Percentiles rank a stretch among this genome's conserved stretches.
These are phyloP conservation scores for Corchorus capsularis DNA, from an alignment of 345 rosid species.

Conservation along the genomic window DNA sequence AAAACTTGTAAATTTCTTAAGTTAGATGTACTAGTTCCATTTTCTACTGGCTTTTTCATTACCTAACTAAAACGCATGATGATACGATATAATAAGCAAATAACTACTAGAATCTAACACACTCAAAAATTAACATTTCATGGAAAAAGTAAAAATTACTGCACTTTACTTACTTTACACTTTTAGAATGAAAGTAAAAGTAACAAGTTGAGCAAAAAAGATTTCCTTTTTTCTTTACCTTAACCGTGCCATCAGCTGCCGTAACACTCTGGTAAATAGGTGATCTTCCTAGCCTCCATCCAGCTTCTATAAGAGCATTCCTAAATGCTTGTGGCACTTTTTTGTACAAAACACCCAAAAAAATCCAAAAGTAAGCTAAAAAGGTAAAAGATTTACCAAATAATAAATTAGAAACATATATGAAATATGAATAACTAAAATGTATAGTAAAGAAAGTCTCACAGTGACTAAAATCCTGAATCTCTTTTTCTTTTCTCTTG, in stretches of 20 bases:
- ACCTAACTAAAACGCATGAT: not conserved
- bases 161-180: not conserved
- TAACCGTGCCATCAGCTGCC: conserved; percentile 92
- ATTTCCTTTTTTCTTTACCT: conserved; percentile 43
- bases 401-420: too few relatives aligned
- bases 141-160: not conserved
- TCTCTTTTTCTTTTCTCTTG: conserved; percentile 73
- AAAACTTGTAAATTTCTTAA: not conserved
- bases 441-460: conserved; percentile 29
- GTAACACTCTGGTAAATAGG: conserved; percentile 66
- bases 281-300: conserved; percentile 86
- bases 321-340: conserved; percentile 88
- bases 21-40: not conserved
- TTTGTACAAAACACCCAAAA: not conserved
- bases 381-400: not conserved
- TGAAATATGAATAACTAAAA: not conserved
- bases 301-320: conserved; percentile 73
- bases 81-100: not conserved
- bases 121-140: not conserved
- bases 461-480: conserved; percentile 83
- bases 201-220: not conserved
- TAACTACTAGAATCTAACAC: not conserved
- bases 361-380: conserved; percentile 7
- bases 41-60: too few relatives aligned
- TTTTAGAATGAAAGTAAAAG: not conserved